Evolutionary conservation across 2,329 filamentous ascomycete genomes (phyloP).

Genomic region (Pezicula carpinea): DNA sequence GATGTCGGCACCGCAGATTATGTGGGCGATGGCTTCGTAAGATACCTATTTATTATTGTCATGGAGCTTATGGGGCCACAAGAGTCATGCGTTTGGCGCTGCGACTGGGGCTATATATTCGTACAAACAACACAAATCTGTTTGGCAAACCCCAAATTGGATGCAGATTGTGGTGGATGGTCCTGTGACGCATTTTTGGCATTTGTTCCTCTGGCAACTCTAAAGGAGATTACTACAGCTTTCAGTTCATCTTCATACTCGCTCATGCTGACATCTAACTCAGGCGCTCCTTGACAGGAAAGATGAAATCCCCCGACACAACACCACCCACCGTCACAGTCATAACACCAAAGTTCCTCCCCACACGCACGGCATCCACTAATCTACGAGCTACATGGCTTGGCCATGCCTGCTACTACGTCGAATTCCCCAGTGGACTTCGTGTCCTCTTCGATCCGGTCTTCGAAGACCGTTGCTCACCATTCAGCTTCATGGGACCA

Average conservation of each 20-base stretch:
- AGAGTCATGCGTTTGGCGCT: neutral
- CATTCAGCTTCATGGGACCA: conserved; percentile 64
- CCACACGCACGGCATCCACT: conserved; percentile 41
- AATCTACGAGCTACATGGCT: conserved; percentile 87
- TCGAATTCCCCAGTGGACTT: conserved; percentile 82
- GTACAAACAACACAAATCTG: neutral
- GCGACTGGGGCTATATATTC: neutral
- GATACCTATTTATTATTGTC: conserved; percentile 5
- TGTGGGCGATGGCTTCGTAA: conserved; percentile 34
- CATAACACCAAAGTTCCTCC: conserved; percentile 53
- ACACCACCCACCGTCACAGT: conserved; percentile 58
- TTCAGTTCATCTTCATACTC: neutral
- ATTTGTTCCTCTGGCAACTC: too few relatives aligned
- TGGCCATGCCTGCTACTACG: conserved; percentile 88
- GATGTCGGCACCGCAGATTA: conserved; percentile 26
- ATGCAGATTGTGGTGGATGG: too few relatives aligned
- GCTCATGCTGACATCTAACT: conserved; percentile 1
- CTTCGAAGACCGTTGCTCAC: conserved; percentile 82
- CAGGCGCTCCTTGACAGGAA: conserved; percentile 19
- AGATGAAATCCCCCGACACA: conserved; percentile 44
- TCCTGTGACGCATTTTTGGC: too few relatives aligned
- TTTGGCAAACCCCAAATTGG: too few relatives aligned
- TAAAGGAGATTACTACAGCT: too few relatives aligned
- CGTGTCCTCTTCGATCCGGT: conserved; percentile 92
- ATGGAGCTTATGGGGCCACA: neutral